A percentile compares a stretch with the other conserved stretches of the same genome.
Conservation (phyloP, 2,329 filamentous ascomycete genomes). For the Xylaria sp. region DNA sequence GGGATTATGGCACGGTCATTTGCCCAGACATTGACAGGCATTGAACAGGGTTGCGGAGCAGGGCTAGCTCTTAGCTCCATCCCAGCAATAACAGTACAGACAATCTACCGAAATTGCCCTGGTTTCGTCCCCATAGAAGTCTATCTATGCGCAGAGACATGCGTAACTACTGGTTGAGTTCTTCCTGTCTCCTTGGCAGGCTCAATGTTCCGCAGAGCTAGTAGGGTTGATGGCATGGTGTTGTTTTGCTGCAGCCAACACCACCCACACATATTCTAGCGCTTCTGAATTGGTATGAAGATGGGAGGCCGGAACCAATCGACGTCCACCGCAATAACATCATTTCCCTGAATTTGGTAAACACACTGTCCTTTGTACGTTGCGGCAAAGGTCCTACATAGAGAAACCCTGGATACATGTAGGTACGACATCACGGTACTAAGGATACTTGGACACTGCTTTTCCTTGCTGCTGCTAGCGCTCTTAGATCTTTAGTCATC, state of each 20-base stretch:
- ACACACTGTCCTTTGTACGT: neutral
- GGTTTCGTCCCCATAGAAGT: no score
- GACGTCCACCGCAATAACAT: neutral
- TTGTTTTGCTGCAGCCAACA: no score
- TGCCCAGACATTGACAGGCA: no score
- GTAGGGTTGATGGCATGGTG: no score
- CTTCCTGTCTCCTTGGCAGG: no score
- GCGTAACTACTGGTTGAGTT: no score
- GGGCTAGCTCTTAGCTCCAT: neutral
- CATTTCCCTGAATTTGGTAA: neutral
- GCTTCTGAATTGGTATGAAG: neutral
- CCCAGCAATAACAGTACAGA: neutral
- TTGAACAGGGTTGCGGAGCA: neutral
- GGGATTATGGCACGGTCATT: no score
- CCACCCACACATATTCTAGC: neutral
- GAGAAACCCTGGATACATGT: neutral
- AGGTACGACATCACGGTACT: neutral
- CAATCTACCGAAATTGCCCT: neutral
- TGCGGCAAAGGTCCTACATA: neutral
- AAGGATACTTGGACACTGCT: neutral
- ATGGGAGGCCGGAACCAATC: neutral
- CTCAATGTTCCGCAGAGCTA: no score
- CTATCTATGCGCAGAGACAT: no score
- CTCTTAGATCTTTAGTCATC: neutral
- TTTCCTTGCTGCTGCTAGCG: neutral